Conservation (phyloP, 176 grass and related monocot species). For the Oryza rufipogon region DNA sequence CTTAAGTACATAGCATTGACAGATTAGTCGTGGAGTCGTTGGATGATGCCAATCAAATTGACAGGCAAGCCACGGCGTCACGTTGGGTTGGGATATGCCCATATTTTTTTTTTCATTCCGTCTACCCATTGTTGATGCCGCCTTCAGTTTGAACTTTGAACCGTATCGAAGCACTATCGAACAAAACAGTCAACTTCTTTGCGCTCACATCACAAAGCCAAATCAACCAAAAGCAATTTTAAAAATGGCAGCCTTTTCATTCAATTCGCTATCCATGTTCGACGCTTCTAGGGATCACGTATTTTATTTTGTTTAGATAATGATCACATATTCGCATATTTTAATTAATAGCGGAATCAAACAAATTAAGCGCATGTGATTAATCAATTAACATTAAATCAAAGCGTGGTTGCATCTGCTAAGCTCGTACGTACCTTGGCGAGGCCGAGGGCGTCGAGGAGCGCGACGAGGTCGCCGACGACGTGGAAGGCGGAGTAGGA, state of each 20-base stretch:
- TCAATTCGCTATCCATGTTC: no score
- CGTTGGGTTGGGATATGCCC: background rate
- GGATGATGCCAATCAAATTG: no score
- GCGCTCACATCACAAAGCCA: background rate
- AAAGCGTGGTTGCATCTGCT: no score
- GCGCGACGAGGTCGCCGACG: constrained; percentile 73
- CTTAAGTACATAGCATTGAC: no score
- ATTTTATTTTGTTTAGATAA: no score
- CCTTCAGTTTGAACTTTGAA: background rate
- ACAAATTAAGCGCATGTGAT: background rate
- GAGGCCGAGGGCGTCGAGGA: constrained; percentile 66
- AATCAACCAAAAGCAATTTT: background rate
- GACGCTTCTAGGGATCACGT: no score
- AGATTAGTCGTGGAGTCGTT: no score
- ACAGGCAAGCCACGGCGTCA: background rate
- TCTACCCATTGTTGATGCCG: background rate
- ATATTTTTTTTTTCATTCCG: background rate
- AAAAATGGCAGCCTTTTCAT: no score
- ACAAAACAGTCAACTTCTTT: background rate
- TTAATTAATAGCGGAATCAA: background rate
- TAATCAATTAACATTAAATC: background rate
- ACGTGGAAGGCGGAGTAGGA: constrained; percentile 78
- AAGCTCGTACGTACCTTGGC: constrained; percentile 35
- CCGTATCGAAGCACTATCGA: background rate
- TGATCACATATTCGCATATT: no score